Conservation (phyloP, 495 filamentous ascomycete genomes). For the Pseudoneurospora amorphoporcata region DNA sequence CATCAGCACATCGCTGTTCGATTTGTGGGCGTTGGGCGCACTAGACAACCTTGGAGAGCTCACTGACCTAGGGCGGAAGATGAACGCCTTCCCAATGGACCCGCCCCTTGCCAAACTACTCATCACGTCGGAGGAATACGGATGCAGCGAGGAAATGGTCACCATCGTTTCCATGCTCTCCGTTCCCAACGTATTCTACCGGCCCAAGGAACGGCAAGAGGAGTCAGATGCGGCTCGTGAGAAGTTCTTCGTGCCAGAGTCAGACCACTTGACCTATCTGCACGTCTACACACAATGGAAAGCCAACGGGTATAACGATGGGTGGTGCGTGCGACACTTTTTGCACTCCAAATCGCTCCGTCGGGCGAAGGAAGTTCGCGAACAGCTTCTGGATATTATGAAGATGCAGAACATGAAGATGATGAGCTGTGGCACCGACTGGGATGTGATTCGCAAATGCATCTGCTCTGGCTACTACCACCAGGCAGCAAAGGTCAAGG, state of each 20-base stretch:
- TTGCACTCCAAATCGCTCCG: slow-evolving; percentile 85
- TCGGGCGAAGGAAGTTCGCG: slow-evolving; percentile 82
- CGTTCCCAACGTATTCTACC: slow-evolving; percentile 93
- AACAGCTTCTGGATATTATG: slow-evolving; percentile 93
- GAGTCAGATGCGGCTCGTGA: slow-evolving; percentile 95
- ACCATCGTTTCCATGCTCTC: slow-evolving; percentile 98
- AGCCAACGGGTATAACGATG: slow-evolving; percentile 77
- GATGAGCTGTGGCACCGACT: slow-evolving; percentile 86
- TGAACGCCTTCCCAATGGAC: slow-evolving; percentile 98
- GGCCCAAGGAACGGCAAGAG: slow-evolving; percentile 92
- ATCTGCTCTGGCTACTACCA: slow-evolving; percentile 98
- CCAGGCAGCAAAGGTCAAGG: slow-evolving; percentile 94
- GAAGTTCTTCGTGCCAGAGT: slow-evolving; percentile 97
- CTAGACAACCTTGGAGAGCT: slow-evolving; percentile 89
- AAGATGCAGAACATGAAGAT: slow-evolving; percentile 83
- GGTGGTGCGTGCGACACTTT: slow-evolving; percentile 89
- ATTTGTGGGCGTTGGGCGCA: slow-evolving; percentile 94
- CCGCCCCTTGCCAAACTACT: slow-evolving; percentile 88
- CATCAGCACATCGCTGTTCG: slow-evolving; percentile 93
- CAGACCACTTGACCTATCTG: slow-evolving; percentile 89
- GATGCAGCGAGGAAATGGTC: slow-evolving; percentile 93
- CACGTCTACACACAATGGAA: slow-evolving; percentile 97
- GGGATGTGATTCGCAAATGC: slow-evolving; percentile 91
- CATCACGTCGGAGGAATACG: slow-evolving; percentile 77
- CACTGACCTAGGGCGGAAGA: slow-evolving; percentile 74